These are phyloP conservation scores for Globomyces sp. DNA, from an alignment of 371 early-diverging fungal genomes.

Conservation along the genomic window DNA sequence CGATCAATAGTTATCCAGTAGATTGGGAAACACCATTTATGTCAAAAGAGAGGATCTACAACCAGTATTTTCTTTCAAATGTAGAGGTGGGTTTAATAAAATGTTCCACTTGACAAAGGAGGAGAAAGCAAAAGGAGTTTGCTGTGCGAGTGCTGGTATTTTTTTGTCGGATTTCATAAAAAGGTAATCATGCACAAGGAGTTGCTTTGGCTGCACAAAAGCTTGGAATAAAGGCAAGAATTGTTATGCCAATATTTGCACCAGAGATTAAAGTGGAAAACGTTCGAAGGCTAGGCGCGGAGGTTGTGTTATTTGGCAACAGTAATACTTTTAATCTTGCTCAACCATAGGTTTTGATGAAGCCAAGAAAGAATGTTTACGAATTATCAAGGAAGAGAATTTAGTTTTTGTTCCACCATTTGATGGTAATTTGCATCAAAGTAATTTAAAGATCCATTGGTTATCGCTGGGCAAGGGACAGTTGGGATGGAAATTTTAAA, in stretches of 20 bases:
- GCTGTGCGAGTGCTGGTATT: constrained; percentile 37
- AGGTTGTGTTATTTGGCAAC: constrained; percentile 78
- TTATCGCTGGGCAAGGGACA: constrained; percentile 98
- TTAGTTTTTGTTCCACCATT: constrained; percentile 87
- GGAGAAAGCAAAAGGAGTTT: constrained; percentile 33
- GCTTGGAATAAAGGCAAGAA: constrained; percentile 83
- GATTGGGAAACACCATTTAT: constrained; percentile 63
- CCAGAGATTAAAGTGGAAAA: constrained; percentile 80
- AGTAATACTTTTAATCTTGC: constrained; percentile 36
- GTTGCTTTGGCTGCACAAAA: constrained; percentile 76
- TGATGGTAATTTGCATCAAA: background rate
- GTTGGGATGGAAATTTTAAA: constrained; percentile 87
- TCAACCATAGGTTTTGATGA: constrained; percentile 65
- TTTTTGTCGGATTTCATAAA: constrained; percentile 29
- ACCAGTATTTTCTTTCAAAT: constrained; percentile 85
- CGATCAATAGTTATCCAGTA: constrained; percentile 44
- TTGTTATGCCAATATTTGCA: constrained; percentile 86
- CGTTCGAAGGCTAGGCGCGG: constrained; percentile 84
- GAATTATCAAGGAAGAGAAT: constrained; percentile 50
- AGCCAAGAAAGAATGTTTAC: constrained; percentile 78
- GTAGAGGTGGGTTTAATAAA: constrained; percentile 91
- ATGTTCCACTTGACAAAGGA: constrained; percentile 45
- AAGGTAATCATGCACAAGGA: constrained; percentile 20
- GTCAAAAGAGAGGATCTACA: constrained; percentile 89
- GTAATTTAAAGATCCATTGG: constrained; percentile 65